Base-by-base conservation (phyloP, 495 filamentous ascomycete species). In the Annulohypoxylon maeteangense region DNA sequence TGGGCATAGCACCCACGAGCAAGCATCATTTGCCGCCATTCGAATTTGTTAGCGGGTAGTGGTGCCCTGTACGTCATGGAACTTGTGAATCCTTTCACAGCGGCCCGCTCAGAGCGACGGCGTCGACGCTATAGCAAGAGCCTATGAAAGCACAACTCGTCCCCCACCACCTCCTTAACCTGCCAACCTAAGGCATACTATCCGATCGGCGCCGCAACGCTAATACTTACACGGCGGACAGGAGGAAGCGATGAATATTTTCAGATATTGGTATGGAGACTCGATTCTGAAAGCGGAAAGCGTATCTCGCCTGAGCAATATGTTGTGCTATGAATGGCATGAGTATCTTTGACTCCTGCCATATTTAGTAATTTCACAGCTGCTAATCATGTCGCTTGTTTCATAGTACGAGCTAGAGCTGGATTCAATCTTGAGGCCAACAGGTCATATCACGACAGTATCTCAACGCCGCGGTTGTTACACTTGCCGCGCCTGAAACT, bases 41-140 rank as follows among this genome's bases (percentile, higher is more conserved):
- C 5, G 38, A 20, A 20, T 29, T 47, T 53, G 22, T 51, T 44
- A 53, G 45, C 59, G 34, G 62, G 47, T 29, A 48, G 34, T 8
- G 14, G 36, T 38, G 64, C 54, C 59, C 38, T 65, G 63, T 64
- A 42, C 70, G 47, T 42, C 70, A 62, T 48, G 22, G 47, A 29
- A 40, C 50, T 59, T 56, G 56, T 69, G 38, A 65, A 69, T 73
- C 70, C 65, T 62, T 65, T 57, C n/a, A 54, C 65, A 47, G 54
- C 65, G 66, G 70, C 65, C 65, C 48, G 65, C 65, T 72, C 42
- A 61, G 32, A 57, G 32, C 23, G 64, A 73, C 57, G 51, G 40
- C 40, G 31, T 53, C 6, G 47, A 31, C 32, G 27, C 53, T 63
- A 50, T 67, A 63, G 51, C 47, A 67, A 34, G 47, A 23, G 50